phyloP scores from a whole-genome alignment of 2,329 filamentous ascomycete genomes.

The Trichocomaceae sp. region DNA sequence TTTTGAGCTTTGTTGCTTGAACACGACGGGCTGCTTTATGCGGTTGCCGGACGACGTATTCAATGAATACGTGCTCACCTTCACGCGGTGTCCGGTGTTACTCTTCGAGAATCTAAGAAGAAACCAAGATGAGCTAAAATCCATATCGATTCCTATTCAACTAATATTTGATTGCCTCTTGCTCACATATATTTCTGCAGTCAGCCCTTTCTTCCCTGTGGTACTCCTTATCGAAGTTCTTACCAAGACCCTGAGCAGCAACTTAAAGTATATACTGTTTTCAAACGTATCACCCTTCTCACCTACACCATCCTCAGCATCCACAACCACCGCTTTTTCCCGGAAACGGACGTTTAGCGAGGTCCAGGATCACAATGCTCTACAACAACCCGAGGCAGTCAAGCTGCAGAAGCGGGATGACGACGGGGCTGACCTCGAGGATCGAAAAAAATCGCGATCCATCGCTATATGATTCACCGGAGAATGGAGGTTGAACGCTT shows the following conservation, averaged over 20 bases:
- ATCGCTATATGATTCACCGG: background rate
- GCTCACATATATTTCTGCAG: too few relatives aligned
- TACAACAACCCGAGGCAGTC: background rate
- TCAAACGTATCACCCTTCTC: background rate
- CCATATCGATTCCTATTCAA: too few relatives aligned
- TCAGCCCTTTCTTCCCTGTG: too few relatives aligned
- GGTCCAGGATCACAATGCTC: conserved; percentile 1
- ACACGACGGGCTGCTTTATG: background rate
- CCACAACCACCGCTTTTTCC: conserved; percentile 1
- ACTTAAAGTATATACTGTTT: too few relatives aligned
- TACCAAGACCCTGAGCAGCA: too few relatives aligned
- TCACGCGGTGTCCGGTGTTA: background rate
- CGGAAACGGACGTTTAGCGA: conserved; percentile 13
- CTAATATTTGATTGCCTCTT: too few relatives aligned
- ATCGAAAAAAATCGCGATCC: conserved; percentile 12
- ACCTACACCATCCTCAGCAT: conserved; percentile 1
- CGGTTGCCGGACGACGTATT: background rate
- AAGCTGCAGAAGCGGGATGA: background rate
- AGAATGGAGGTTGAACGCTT: too few relatives aligned
- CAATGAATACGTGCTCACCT: background rate
- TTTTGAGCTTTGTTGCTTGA: background rate
- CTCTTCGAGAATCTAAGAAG: background rate
- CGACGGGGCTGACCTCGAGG: background rate
- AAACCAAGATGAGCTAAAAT: background rate
- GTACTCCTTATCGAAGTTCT: too few relatives aligned